Evolutionary conservation across 306 rosid species (phyloP), one percentile per base, ranked within the genome.

Genomic region (Comarum palustre): DNA sequence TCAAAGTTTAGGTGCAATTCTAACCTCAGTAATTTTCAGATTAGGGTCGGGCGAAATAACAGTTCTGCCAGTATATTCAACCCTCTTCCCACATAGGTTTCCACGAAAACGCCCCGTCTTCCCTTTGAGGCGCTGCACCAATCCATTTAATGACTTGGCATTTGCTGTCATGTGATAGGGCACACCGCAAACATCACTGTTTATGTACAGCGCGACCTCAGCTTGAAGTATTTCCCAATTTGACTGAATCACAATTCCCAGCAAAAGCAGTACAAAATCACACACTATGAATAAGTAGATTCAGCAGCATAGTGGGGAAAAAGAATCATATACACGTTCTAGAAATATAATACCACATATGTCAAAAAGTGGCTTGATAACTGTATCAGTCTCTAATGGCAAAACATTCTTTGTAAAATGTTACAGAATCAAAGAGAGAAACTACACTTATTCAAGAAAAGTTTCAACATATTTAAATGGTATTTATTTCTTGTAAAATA

Each of bases 11-110:
- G 42, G 65, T 54, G 39, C 59, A 24, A 79, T 29, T 39, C 84
- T 73, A 9, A 91, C 98, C 98, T 93, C 97, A 0, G 96, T 81
- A 73, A 93, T 93, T 87, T 88, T 93, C 63, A 93, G 82, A 84
- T 93, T 93, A 63, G 98, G 98, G 74, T 93, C 97, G 0, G 98
- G 98, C n/a, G 97, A 93, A 75, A 93, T 93, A 68, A 93, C 98
- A 55, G 97, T 93, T 84, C 98, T 84, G 54, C 97, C 98, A 67
- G 97, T 93, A 74, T 38, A 93, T 77, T 91, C 97, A 74, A 85
- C 97, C 85, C 98, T 97, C 75, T 93, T 93, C 75, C 98, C 98
- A 41, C 87, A 90, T 68, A 93, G 86, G 79, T 93, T 91, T 75
- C 96, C 93, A 75, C 98, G 96, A 75, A 93, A 87, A 38, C 97